These are phyloP conservation scores for Graphiopsis chlorocephala DNA, from an alignment of 2,329 filamentous ascomycete genomes.

Conservation along the genomic window DNA sequence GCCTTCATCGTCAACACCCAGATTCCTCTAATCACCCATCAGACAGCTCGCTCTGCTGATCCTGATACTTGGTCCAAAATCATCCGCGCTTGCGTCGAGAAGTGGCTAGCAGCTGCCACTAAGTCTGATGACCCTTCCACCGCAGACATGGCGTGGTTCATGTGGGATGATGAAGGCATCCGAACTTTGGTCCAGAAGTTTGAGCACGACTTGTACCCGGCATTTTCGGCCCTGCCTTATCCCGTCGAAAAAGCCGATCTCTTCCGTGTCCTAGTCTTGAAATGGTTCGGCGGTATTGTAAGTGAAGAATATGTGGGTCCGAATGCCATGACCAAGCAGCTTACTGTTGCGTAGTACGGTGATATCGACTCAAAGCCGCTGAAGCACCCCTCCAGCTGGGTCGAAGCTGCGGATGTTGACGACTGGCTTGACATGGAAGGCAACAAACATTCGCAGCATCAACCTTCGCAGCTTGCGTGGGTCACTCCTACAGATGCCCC, in stretches of 20 bases:
- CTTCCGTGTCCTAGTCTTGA: constrained; percentile 12
- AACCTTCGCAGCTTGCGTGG: neutral
- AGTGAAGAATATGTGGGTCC: neutral
- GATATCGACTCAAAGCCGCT: neutral
- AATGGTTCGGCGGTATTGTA: constrained; percentile 17
- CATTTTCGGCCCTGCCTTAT: constrained; percentile 12
- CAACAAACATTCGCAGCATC: neutral
- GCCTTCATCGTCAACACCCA: constrained; percentile 9
- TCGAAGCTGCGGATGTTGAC: neutral
- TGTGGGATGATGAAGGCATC: constrained; percentile 15
- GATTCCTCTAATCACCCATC: constrained; percentile 13
- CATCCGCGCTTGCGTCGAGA: neutral
- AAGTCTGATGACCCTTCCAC: neutral
- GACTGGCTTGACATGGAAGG: neutral
- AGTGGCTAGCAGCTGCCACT: neutral
- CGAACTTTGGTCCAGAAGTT: constrained; percentile 6
- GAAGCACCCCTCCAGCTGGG: neutral
- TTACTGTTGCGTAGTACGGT: neutral
- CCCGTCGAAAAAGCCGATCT: constrained; percentile 16
- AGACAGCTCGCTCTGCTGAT: constrained; percentile 10
- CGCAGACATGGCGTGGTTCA: constrained; percentile 16
- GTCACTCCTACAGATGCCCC: neutral
- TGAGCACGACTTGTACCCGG: constrained; percentile 1
- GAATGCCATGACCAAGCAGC: neutral
- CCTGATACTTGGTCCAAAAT: neutral